Base-by-base conservation (phyloP, 2,329 filamentous ascomycete genomes). In the Corynespora cassiicola region DNA sequence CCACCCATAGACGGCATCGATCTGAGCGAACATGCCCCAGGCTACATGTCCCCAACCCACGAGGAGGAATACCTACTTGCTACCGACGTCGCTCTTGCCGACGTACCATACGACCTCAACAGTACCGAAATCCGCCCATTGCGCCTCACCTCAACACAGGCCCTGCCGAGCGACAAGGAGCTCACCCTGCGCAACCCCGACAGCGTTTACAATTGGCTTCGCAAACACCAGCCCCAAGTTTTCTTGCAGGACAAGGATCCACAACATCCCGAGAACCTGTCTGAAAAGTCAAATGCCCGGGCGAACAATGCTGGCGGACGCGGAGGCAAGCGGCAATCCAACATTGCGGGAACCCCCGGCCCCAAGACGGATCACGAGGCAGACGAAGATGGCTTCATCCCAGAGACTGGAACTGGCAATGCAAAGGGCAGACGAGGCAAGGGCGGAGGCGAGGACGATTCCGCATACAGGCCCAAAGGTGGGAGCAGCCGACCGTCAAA, bases 121-220 rank as follows among this genome's bases (percentile, higher is more conserved):
- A 51, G 64, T 29, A 55, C 68, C 49, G 61, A 70, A 24, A 62
- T 60, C 32, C 56, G 74, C 48, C 68, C 69, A 44, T 53, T 61
- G 64, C 53, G 58, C 68, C 58, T 56, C 41, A 40, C 63, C 26
- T 74, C 69, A 55, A 70, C 58, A 51, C 66, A 64, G 46, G 54
- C 61, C 39, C 71, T 67, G 25, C 62, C 75, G 40, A 63, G 65
- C 39, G 70, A 74, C 58, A 70, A 75, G 41, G 74, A 82, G 35
- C 66, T 76, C 27, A 77, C 83, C 38, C 69, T 90, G 16, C 81
- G 81, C 34, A 97, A 97, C 65, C 90, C 91, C 0, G 88, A 90
- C 26, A 95, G 88, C 42, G 91, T 96, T 3, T 95, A 95, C 73
- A 96, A 95, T 68, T 99, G 94, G 94, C 80, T 99, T 9, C 82